Percentiles rank a stretch among this genome's conserved stretches.
These are phyloP conservation scores for Porogramme epimiltina DNA, from an alignment of 1,284 basidiomycete genomes.

Conservation along the genomic window DNA sequence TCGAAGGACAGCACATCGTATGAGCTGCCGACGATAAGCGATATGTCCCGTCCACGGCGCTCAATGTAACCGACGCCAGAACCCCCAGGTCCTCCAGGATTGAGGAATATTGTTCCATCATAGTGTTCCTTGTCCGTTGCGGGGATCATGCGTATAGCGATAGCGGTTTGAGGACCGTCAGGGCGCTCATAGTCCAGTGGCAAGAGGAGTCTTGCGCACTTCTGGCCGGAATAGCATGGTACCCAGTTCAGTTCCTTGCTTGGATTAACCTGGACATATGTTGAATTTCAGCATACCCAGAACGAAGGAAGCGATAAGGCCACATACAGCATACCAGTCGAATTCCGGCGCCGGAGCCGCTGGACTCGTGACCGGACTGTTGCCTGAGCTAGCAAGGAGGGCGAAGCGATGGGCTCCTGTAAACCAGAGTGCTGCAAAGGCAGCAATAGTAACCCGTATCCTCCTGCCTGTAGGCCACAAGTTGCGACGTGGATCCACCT, in stretches of 20 bases:
- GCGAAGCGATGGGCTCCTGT: too few species aligned
- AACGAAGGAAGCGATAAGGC: background rate
- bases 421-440: too few species aligned
- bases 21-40: constrained; percentile 40
- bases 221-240: constrained; percentile 21
- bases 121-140: constrained; percentile 32
- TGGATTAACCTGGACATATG: constrained; percentile 8
- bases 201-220: constrained; percentile 29
- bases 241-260: constrained; percentile 21
- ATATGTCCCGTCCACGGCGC: constrained; percentile 31
- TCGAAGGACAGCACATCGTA: constrained; percentile 45
- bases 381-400: too few species aligned
- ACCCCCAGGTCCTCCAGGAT: constrained; percentile 55
- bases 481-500: too few species aligned
- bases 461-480: too few species aligned
- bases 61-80: constrained; percentile 41
- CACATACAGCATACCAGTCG: constrained; percentile 20
- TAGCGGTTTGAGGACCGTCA: constrained; percentile 31
- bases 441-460: too few species aligned
- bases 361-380: too few species aligned
- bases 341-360: constrained; percentile 9
- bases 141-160: constrained; percentile 38
- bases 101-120: constrained; percentile 48
- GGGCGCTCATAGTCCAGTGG: constrained; percentile 41
- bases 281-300: background rate